phyloP scores from a whole-genome alignment of 2,329 filamentous ascomycete genomes.

The Arthrobotrys sphaeroides region DNA sequence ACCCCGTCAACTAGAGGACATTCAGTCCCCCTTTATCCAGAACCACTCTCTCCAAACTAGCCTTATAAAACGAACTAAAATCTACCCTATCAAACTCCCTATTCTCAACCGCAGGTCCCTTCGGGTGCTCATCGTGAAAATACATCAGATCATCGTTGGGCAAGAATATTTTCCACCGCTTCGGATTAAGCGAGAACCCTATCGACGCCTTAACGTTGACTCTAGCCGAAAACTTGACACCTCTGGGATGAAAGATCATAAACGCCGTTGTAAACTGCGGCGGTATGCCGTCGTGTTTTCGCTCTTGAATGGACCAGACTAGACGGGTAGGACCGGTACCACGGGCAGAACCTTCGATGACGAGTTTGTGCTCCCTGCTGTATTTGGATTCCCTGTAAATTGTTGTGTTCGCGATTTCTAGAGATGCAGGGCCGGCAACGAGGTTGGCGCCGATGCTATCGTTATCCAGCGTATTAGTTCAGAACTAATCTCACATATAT shows the following conservation, averaged over 20 bases:
- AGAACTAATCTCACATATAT: neutral
- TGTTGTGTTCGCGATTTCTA: conserved; percentile 36
- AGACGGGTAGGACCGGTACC: conserved; percentile 20
- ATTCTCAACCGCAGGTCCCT: neutral
- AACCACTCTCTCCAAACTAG: conserved; percentile 17
- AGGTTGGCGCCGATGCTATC: conserved; percentile 30
- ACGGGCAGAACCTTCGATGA: conserved; percentile 37
- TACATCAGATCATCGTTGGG: conserved; percentile 37
- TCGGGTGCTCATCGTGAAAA: conserved; percentile 42
- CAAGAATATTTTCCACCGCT: conserved; percentile 30
- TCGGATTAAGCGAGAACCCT: conserved; percentile 45
- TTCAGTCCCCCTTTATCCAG: conserved; percentile 1
- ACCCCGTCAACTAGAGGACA: neutral
- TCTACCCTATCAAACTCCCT: conserved; percentile 25
- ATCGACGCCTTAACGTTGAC: conserved; percentile 32
- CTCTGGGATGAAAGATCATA: conserved; percentile 41
- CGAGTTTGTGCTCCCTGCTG: conserved; percentile 33
- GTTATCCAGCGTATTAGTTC: neutral
- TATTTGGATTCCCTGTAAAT: conserved; percentile 37
- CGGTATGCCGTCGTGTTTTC: conserved; percentile 42
- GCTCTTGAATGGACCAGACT: conserved; percentile 43
- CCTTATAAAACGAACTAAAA: conserved; percentile 27
- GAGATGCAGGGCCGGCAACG: conserved; percentile 25
- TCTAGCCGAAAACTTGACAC: conserved; percentile 22
- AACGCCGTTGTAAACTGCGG: conserved; percentile 35